Conservation (phyloP, 192 early-diverging fungal genomes). For the Chytriomyces sp. region DNA sequence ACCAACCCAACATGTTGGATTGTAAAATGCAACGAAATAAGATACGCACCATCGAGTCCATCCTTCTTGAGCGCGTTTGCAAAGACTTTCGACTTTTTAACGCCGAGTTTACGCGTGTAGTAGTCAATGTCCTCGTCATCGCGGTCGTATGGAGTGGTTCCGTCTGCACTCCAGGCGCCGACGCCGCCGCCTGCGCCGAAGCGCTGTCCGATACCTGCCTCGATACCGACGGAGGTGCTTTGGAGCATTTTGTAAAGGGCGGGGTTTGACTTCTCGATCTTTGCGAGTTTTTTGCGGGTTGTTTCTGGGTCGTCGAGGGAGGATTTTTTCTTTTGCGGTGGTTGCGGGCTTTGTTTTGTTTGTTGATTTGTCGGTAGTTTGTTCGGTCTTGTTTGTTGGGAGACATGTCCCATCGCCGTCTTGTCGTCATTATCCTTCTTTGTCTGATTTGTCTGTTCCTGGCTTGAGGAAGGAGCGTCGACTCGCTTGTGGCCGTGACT, state of each 20-base stretch:
- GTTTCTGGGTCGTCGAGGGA: not conserved
- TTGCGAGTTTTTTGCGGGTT: constrained; percentile 7
- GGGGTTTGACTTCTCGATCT: constrained; percentile 13
- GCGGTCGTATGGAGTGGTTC: constrained; percentile 8
- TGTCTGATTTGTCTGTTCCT: not conserved
- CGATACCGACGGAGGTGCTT: constrained; percentile 7
- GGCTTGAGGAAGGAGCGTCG: not conserved
- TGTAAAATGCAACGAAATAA: too few relatives aligned
- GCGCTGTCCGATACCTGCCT: constrained; percentile 14
- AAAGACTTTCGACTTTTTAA: constrained; percentile 17
- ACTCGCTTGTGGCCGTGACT: not conserved
- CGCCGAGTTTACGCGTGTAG: constrained; percentile 24
- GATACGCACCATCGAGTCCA: constrained; percentile 12
- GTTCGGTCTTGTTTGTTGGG: not conserved
- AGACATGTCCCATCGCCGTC: too few relatives aligned
- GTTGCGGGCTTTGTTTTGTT: not conserved
- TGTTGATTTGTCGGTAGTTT: not conserved
- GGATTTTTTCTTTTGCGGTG: not conserved
- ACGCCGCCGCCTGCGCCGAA: constrained; percentile 8
- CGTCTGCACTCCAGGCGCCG: constrained; percentile 25
- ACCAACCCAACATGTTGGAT: not conserved
- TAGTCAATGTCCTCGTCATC: constrained; percentile 33
- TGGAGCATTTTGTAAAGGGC: constrained; percentile 9
- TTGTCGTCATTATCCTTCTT: not conserved
- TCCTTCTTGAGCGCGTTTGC: constrained; percentile 23